Conservation (phyloP, 2,329 filamentous ascomycete genomes). For the Calonectria pseudoturangicola region DNA sequence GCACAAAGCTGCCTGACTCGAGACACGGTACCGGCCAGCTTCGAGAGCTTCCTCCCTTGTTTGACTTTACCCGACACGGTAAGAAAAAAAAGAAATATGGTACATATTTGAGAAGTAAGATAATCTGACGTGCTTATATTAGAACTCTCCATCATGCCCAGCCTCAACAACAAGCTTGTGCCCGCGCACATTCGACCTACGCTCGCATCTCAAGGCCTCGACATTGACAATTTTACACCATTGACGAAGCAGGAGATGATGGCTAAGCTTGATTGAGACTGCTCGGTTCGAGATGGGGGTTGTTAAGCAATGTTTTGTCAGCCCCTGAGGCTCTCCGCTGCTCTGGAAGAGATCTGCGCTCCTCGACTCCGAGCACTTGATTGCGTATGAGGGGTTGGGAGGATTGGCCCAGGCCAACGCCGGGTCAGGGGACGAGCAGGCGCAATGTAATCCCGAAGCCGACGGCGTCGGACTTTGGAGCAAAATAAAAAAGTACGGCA, state of each 20-base stretch:
- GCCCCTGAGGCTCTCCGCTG: constrained; percentile 55
- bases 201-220: constrained; percentile 85
- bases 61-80: constrained; percentile 97
- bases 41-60: constrained; percentile 89
- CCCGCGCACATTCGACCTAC: constrained; percentile 86
- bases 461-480: constrained; percentile 51
- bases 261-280: constrained; percentile 91
- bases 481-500: constrained; percentile 45
- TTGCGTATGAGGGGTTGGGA: constrained; percentile 55
- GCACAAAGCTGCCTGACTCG: constrained; percentile 93
- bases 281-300: constrained; percentile 54
- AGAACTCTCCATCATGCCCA: constrained; percentile 97
- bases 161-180: constrained; percentile 91
- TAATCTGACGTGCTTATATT: constrained; percentile 42
- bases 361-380: constrained; percentile 56
- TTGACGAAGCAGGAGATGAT: constrained; percentile 97
- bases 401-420: constrained; percentile 55
- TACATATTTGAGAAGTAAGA: constrained; percentile 7
- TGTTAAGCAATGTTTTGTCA: constrained; percentile 58
- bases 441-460: constrained; percentile 56
- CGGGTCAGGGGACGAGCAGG: constrained; percentile 55
- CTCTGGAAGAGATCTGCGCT: constrained; percentile 56
- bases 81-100: constrained; percentile 60
- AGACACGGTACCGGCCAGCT: constrained; percentile 88
- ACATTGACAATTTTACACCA: constrained; percentile 95